These are phyloP conservation scores for Fusarium coicis DNA, from an alignment of 2,329 filamentous ascomycete genomes.

Conservation along the genomic window DNA sequence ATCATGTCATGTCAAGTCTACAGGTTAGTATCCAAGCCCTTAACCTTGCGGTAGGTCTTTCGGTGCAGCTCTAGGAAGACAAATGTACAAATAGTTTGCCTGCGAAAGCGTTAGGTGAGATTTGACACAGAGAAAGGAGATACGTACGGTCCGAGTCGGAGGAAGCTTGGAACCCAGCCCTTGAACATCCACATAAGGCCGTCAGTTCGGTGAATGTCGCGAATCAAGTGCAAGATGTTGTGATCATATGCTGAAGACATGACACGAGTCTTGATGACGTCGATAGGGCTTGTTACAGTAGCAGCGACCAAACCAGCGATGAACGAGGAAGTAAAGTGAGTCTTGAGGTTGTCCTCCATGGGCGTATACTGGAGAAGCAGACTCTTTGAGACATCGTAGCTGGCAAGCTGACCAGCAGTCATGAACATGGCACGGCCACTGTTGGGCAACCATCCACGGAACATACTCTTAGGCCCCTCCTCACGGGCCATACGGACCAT, in stretches of 20 bases:
- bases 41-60: conserved; percentile 73
- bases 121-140: neutral
- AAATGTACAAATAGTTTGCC: conserved; percentile 88
- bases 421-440: conserved; percentile 84
- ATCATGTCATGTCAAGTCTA: conserved; percentile 37
- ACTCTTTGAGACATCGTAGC: conserved; percentile 85
- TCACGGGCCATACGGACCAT: conserved; percentile 86
- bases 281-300: conserved; percentile 84
- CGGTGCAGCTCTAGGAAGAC: conserved; percentile 89
- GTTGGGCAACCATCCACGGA: conserved; percentile 88
- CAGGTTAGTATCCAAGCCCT: conserved; percentile 49
- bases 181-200: conserved; percentile 88
- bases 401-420: conserved; percentile 86
- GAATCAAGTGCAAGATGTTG: conserved; percentile 68
- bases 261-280: conserved; percentile 89
- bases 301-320: conserved; percentile 85
- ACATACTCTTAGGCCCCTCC: conserved; percentile 81
- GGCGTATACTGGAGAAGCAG: conserved; percentile 73
- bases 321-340: conserved; percentile 82
- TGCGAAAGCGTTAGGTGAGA: conserved; percentile 45
- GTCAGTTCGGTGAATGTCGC: conserved; percentile 75
- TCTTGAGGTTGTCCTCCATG: conserved; percentile 75
- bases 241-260: conserved; percentile 73
- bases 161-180: conserved; percentile 85
- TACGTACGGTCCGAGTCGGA: conserved; percentile 71